phyloP scores from a whole-genome alignment of 192 early-diverging fungal genomes.

The Coemansia sp. region DNA sequence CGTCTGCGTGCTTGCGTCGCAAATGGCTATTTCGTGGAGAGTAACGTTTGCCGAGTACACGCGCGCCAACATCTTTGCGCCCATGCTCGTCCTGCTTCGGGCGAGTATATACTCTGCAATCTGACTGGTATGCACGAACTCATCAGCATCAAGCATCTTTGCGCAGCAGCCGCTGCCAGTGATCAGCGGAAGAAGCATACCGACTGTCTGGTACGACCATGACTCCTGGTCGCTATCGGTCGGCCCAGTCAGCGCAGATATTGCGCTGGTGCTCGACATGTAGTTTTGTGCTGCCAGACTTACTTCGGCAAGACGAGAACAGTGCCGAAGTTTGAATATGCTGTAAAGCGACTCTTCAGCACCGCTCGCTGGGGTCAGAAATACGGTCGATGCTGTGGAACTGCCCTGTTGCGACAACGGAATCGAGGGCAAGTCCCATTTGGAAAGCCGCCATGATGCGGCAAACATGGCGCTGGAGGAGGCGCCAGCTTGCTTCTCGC shows the following conservation, averaged over 20 bases:
- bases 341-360: constrained; percentile 39
- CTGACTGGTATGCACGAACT: constrained; percentile 26
- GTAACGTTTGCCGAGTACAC: constrained; percentile 31
- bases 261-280: constrained; percentile 18
- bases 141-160: neutral
- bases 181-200: constrained; percentile 37
- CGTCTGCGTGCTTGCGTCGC: constrained; percentile 4
- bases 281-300: constrained; percentile 15
- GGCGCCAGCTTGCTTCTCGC: neutral
- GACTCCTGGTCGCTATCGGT: constrained; percentile 14
- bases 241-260: constrained; percentile 21
- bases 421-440: constrained; percentile 42
- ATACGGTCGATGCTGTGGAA: neutral
- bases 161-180: constrained; percentile 6
- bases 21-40: constrained; percentile 42
- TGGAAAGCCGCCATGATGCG: constrained; percentile 48
- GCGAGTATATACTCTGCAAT: constrained; percentile 25
- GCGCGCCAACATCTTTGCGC: constrained; percentile 16
- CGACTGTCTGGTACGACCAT: constrained; percentile 38
- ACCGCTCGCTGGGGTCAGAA: constrained; percentile 9
- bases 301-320: constrained; percentile 23
- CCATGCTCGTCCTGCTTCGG: constrained; percentile 8
- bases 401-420: constrained; percentile 9
- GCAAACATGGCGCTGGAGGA: constrained; percentile 24
- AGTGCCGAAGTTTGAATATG: constrained; percentile 33